These are phyloP conservation scores for Micractinium conductrix DNA, from an alignment of 139 green algal genomes.

Conservation along the genomic window DNA sequence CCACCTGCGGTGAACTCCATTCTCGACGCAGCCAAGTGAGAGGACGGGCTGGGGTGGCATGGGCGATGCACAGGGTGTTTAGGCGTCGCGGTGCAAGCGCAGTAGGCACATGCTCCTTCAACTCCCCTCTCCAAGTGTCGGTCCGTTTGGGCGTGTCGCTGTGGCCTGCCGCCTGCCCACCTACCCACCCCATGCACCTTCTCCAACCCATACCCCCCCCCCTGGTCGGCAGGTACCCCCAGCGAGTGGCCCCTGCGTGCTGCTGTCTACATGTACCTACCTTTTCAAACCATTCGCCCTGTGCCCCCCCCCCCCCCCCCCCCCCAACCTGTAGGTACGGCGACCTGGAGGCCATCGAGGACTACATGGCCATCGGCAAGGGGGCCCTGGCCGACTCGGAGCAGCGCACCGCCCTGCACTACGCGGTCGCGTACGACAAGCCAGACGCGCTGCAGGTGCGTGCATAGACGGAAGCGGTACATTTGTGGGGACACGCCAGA, in stretches of 20 bases:
- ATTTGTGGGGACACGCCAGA: not conserved
- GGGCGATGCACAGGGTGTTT: too few relatives aligned
- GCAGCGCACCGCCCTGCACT: slow-evolving; percentile 82
- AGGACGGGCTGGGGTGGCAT: too few relatives aligned
- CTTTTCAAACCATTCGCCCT: not conserved
- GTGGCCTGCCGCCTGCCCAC: too few relatives aligned
- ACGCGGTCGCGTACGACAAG: slow-evolving; percentile 44
- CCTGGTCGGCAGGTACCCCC: too few relatives aligned
- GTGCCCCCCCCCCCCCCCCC: not conserved
- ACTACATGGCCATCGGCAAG: slow-evolving; percentile 92
- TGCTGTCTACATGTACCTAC: not conserved
- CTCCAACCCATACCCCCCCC: too few relatives aligned
- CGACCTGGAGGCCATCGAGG: slow-evolving; percentile 80
- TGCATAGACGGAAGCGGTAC: too few relatives aligned
- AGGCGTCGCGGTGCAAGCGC: too few relatives aligned
- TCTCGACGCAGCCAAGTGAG: slow-evolving; percentile 82
- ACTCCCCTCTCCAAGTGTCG: too few relatives aligned
- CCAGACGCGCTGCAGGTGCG: not conserved
- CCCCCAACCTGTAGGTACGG: slow-evolving; percentile 71
- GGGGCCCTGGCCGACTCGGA: slow-evolving; percentile 66
- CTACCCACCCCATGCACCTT: too few relatives aligned
- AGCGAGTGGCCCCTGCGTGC: too few relatives aligned
- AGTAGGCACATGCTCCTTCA: too few relatives aligned
- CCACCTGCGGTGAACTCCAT: slow-evolving; percentile 76
- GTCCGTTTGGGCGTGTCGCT: too few relatives aligned